Base-by-base conservation (phyloP, 2,329 filamentous ascomycete species). In the Akanthomyces uredinophilus region DNA sequence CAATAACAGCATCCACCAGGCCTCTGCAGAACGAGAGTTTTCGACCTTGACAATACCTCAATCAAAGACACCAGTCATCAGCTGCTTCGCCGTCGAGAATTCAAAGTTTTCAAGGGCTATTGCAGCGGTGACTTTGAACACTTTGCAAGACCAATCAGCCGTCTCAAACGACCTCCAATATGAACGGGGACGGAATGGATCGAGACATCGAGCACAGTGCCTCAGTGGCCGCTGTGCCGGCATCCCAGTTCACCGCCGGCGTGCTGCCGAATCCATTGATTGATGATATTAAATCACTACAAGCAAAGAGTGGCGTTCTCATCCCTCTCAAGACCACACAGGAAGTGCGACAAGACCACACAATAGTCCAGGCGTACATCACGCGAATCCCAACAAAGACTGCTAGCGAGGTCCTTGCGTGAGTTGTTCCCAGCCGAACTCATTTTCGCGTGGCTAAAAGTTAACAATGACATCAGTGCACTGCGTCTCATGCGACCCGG, bases 341-440 rank as follows among this genome's bases (percentile, higher is more conserved):
- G 51, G 87, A 89, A 71, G 79, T 87, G 58, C 79, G 81, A 57
- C 83, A 86, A 66, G 82, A 84, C 61, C 81, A 87, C 63, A 75
- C 76, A 43, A 76, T 84, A 64, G 81, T 88, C 55, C 79, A 84
- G 63, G 87, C 87, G 60, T 89, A 89, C 72, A 85, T 91, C 65
- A 88, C 91, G 55, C 83, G 88, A 69, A 83, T 90, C 60, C 90
- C 90, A 52, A 84, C 87, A 65, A 90, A 87, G 74, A 81, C 83
- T 68, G 89, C 90, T 66, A 91, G 89, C 73, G 81, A 83, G 66
- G 83, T 92, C 70, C 83, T 95, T 70, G 86, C 83, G 90, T 92
- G 77, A 73, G 85, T 80, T 58, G 24, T 64, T 57, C 60, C 14
- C 18, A 59, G 43, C 29, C 57, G 43, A 50, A 43, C 24, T n/a